A percentile compares a stretch with the other conserved stretches of the same genome.
These are phyloP conservation scores for Liriodendron chinense DNA, from an alignment of 164 flowering plant genomes.

Conservation along the genomic window DNA sequence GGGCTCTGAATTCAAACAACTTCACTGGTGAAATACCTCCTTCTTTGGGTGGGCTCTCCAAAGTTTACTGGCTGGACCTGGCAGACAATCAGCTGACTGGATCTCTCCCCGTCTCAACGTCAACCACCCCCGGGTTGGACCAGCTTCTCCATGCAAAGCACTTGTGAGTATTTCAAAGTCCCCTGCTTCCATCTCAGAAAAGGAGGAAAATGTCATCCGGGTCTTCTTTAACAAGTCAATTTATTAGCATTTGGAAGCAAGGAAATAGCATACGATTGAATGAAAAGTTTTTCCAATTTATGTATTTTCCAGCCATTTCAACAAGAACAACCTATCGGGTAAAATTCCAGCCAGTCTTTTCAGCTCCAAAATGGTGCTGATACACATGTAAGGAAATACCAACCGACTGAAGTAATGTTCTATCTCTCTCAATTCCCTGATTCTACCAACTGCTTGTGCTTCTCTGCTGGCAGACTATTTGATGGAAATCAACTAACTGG, in stretches of 20 bases:
- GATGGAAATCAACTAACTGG: slow-evolving; percentile 80
- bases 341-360: slow-evolving; percentile 64
- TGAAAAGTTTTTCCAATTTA: not conserved
- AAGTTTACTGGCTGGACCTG: slow-evolving; percentile 87
- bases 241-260: not conserved
- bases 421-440: not conserved
- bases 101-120: slow-evolving; percentile 64
- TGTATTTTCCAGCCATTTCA: slow-evolving; percentile 73
- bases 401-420: not conserved
- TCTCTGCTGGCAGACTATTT: slow-evolving; percentile 46
- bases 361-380: slow-evolving; percentile 67
- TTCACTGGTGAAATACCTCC: slow-evolving; percentile 73
- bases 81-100: slow-evolving; percentile 87
- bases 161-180: slow-evolving; percentile 43
- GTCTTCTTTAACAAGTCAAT: not conserved
- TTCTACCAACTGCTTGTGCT: not conserved
- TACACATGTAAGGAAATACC: slow-evolving; percentile 67
- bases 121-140: slow-evolving; percentile 64
- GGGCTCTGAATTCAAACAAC: slow-evolving; percentile 88
- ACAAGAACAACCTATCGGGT: slow-evolving; percentile 83
- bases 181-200: slow-evolving; percentile 1
- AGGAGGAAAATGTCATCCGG: not conserved
- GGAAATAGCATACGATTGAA: not conserved
- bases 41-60: slow-evolving; percentile 68
- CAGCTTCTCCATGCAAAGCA: slow-evolving; percentile 71